Base-by-base conservation (phyloP, 2,329 filamentous ascomycete genomes). In the Stachybotrys elegans region DNA sequence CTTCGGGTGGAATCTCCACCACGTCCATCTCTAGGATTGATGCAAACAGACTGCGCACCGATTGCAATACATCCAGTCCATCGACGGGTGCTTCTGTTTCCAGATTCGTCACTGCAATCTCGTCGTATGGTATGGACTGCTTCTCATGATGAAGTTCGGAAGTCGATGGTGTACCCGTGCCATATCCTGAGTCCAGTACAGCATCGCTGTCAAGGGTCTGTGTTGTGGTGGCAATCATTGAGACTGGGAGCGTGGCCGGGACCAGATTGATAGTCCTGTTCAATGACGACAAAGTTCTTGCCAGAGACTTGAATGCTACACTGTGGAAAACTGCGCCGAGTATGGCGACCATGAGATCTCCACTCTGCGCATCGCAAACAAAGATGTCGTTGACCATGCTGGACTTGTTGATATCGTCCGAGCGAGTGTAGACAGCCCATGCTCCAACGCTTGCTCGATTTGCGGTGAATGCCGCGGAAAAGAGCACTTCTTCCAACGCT, bases 321-420 rank as follows among this genome's bases (percentile, higher is more conserved):
- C 36, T 39, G 4, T 14, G 8, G 35, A 44, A 44, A 5, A 21
- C 22, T 8, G 43, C 43, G 1, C 43, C 43, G 5, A 44, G 27
- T 16, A 40, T 25, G 23, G 19, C 42, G 12, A 39, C 8, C 9
- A 32, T 9, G 5, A 44, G 36, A 12, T 37, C 17, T 13, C 25
- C 25, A 3, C 22, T 31, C 4, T n/a, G 7, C 4, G 17, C 4
- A 11, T 44, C 25, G 17, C 22, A 21, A 12, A 44, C 27, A 13
- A 44, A 40, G 8, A 44, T 29, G 25, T 44, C 43, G 22, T 40
- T 44, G 14, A 13, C 17, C 5, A 31, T 22, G 34, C 36, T 22
- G 6, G 20, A 22, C 19, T 22, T 22, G 4, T n/a, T 4, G n/a
- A 39, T 11, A 8, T 11, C 19, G 9, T 39, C 36, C 5, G 11